Evolutionary conservation across 2,329 filamentous ascomycete genomes (phyloP), one percentile per base, ranked within the genome.

Genomic region (Paraphaeosphaeria minitans): DNA sequence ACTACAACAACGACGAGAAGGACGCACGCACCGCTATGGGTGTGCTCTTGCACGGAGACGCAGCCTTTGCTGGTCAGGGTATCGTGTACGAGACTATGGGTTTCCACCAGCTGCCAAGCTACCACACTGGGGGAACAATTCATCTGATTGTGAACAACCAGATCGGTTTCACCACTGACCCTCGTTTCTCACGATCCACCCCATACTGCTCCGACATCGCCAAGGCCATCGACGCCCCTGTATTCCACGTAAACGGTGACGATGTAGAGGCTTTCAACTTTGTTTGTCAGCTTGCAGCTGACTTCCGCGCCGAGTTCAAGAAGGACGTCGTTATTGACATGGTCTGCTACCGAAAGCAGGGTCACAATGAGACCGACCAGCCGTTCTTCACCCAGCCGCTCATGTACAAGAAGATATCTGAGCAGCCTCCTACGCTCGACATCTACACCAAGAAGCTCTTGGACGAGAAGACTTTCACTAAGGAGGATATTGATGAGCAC

Each of bases 71-170:
- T 66, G 95, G 89, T 43, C 95, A 99, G 82, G 95, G 95, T 83
- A 86, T 99, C 62, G 95, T 99, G 63, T 99, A 99, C 80, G 95
- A 99, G 81, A 98, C 93, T 73, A 91, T 99, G 80, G 95, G 95
- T 64, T 97, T 99, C 88, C 91, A 97, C 82, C 90, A 92, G 53
- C 88, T 99, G 39, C 95, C 95, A 31, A 92, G 91, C 68, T 99
- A 97, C 83, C 97, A 96, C 50, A 98, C 95, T 55, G 95, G 95
- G 71, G 95, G 95, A 75, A 99, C 95, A 58, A 91, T 99, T 71
- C 95, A 99, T 81, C 85, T 99, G 66, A 89, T 99, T 59, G 94
- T 98, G 69, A 99, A 99, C 87, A 99, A 99, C 86, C 95, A 99
- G 85, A 99, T 99, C 78, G 95, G 95, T 79, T 99, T 99, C 85